Evolutionary conservation across 805 yeast genomes (phyloP), one percentile per base, ranked within the genome.

Genomic region (Suhomyces xylopsoci): DNA sequence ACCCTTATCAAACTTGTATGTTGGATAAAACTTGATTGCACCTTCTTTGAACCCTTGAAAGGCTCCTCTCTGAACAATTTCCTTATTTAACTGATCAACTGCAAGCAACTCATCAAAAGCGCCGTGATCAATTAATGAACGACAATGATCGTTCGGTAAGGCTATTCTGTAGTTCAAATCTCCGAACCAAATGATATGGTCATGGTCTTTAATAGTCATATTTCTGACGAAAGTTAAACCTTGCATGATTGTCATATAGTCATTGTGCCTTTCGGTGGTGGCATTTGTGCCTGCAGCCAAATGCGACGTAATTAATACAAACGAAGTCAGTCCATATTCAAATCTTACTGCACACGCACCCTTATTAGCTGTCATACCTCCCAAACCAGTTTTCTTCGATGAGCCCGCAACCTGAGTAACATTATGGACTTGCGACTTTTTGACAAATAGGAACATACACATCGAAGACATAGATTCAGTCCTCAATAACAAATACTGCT

Each of bases 331-430:
- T 5, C 58, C 60, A 67, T 81, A 90, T 48, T 87, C 82, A 69
- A 93, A 88, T 55, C 97, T 79, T 14, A 94, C 90, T 0, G 96
- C 97, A 55, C 92, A 96, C 3, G 96, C 97, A 45, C 99, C 99
- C 68, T 93, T 93, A 67, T 94, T 93, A 15, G 97, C 99, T 0
- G 98, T 83, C 73, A 94, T 93, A 45, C 99, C 99, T 38, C 97
- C 97, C 51, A 94, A 74, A 0, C 98, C 99, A 0, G 98, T 93
- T 69, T 93, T 93, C 62, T 92, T 93, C 10, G 88, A 81, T n/a
- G 92, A 81, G n/a, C 97, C 97, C 59, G 91, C 92, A 5, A 94
- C 97, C 62, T 87, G 86, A 12, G 89, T 88, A 3, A 94, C 84
- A 41, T 69, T 53, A 8, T 55, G 70, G 4, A 80, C 62, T 52